Conservation (phyloP, 306 rosid genomes). For the Prunus kanzakura region DNA sequence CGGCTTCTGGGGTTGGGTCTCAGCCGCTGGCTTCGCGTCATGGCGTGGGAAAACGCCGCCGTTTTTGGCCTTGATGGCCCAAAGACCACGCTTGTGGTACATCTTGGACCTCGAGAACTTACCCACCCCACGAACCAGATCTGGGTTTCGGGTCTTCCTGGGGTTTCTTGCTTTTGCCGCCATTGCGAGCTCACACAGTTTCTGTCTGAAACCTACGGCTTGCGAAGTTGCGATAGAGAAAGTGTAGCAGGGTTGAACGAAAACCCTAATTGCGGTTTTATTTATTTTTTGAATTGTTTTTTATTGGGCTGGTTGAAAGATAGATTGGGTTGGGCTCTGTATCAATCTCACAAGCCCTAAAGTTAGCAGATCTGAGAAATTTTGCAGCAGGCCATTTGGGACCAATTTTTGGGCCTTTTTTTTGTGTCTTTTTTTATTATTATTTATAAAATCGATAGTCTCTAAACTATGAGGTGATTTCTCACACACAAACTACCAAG, state of each 20-base stretch:
- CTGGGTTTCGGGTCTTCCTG: slow-evolving; percentile 32
- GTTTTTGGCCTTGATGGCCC: slow-evolving; percentile 43
- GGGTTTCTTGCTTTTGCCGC: slow-evolving; percentile 23
- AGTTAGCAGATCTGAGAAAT: not conserved
- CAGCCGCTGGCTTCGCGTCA: slow-evolving; percentile 28
- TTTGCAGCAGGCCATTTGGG: too few species aligned
- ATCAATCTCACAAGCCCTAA: not conserved
- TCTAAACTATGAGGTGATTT: fast-evolving
- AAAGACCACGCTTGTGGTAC: slow-evolving; percentile 41
- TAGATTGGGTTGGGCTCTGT: not conserved
- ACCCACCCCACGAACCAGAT: slow-evolving; percentile 36
- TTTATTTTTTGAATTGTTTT: not conserved
- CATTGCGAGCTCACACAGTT: slow-evolving; percentile 10
- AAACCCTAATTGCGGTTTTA: not conserved
- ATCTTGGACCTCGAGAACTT: slow-evolving; percentile 38
- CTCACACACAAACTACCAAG: too few species aligned
- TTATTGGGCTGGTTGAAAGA: not conserved
- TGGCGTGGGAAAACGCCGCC: slow-evolving; percentile 40
- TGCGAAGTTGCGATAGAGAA: not conserved
- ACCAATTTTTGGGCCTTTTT: too few species aligned
- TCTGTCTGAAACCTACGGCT: not conserved
- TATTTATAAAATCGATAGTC: too few species aligned
- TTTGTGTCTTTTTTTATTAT: too few species aligned
- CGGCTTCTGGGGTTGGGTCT: slow-evolving; percentile 18
- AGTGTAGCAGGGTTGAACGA: not conserved